These are phyloP conservation scores for Cardiospermum halicacabum DNA, from an alignment of 345 rosid species.

Conservation along the genomic window DNA sequence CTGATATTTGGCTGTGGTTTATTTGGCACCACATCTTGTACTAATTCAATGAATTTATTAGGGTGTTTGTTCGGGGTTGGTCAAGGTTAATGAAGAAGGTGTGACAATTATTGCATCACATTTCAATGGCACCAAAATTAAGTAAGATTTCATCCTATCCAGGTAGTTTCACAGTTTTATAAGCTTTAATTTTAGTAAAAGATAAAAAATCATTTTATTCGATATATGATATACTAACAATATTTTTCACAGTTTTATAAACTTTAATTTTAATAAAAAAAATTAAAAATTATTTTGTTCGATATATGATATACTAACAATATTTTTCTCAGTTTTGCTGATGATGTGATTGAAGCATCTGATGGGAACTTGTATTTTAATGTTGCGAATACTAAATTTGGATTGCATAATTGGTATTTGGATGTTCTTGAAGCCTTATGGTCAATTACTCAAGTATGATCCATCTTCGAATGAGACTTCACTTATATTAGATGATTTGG, in stretches of 20 bases:
- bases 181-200: too few relatives aligned
- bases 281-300: too few relatives aligned
- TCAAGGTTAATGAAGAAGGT: constrained; percentile 38
- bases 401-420: constrained; percentile 28
- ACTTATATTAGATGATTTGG: constrained; percentile 29
- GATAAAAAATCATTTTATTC: too few relatives aligned
- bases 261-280: too few relatives aligned
- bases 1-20: too few relatives aligned
- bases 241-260: background rate
- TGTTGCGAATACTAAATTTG: constrained; percentile 45
- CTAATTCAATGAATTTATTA: too few relatives aligned
- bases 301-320: background rate
- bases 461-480: constrained; percentile 32
- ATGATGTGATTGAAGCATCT: constrained; percentile 49
- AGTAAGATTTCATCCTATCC: constrained; percentile 19
- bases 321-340: constrained; percentile 37
- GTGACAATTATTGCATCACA: constrained; percentile 32
- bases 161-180: background rate
- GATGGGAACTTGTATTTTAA: constrained; percentile 53
- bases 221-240: background rate
- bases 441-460: constrained; percentile 49
- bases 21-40: too few relatives aligned
- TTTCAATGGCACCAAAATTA: constrained; percentile 32
- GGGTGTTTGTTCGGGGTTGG: too few relatives aligned
- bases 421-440: constrained; percentile 55